Conservation (phyloP, 768 basidiomycete species). For the Clavulina sp. region DNA sequence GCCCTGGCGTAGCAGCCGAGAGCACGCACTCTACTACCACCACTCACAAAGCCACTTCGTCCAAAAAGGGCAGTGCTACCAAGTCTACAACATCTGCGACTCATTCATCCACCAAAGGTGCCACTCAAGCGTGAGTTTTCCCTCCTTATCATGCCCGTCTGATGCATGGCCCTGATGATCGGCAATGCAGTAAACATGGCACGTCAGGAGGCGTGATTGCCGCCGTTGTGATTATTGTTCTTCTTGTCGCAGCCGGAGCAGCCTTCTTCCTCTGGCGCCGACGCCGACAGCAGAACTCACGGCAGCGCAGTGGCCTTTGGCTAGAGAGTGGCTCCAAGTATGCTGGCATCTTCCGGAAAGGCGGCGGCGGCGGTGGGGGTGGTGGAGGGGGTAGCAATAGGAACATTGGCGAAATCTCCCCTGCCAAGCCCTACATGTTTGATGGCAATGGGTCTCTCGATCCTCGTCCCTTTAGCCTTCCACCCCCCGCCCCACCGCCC, state of each 20-base stretch:
- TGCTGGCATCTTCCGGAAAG: background rate
- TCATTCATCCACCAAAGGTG: background rate
- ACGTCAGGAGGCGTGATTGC: background rate
- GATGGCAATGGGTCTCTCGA: background rate
- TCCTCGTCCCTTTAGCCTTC: background rate
- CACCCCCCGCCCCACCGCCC: background rate
- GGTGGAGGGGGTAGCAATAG: background rate
- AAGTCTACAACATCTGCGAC: background rate
- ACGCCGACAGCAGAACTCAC: background rate
- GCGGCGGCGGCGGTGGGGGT: background rate
- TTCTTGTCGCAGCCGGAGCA: background rate
- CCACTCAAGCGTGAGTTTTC: background rate
- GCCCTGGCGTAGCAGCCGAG: background rate
- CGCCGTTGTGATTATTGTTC: background rate
- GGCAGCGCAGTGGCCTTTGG: slow-evolving; percentile 2
- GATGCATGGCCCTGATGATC: background rate
- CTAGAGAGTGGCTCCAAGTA: background rate
- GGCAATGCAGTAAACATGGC: background rate
- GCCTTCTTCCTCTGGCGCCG: background rate
- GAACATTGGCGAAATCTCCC: background rate
- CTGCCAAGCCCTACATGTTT: background rate
- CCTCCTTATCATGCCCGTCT: background rate
- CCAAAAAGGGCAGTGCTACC: background rate
- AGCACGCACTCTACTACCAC: background rate
- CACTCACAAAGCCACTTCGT: background rate